Conservation (phyloP, 768 basidiomycete species). For the Xerocomellus dryophilus region DNA sequence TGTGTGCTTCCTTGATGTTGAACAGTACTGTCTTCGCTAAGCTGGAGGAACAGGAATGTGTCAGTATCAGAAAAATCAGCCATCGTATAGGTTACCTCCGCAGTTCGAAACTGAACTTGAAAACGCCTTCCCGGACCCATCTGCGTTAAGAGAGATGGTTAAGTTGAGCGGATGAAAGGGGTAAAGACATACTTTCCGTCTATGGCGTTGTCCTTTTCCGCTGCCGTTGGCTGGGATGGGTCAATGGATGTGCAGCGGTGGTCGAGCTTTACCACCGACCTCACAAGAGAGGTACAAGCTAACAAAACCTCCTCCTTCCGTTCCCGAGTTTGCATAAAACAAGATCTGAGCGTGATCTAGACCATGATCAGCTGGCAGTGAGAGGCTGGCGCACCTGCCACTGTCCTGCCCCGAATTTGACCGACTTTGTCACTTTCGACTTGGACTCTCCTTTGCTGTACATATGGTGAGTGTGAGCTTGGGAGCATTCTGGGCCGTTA, state of each 20-base stretch:
- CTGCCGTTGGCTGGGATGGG: slow-evolving; percentile 59
- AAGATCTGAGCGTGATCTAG: slow-evolving; percentile 49
- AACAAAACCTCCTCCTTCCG: slow-evolving; percentile 56
- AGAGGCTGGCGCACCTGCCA: slow-evolving; percentile 54
- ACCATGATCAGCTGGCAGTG: background rate
- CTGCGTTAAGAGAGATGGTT: slow-evolving; percentile 34
- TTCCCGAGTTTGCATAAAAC: slow-evolving; percentile 82
- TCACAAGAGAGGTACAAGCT: slow-evolving; percentile 82
- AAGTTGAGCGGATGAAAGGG: background rate
- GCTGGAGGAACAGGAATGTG: slow-evolving; percentile 12
- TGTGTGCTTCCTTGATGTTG: slow-evolving; percentile 73
- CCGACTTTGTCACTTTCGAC: slow-evolving; percentile 74
- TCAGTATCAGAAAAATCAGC: background rate
- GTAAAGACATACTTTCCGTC: slow-evolving; percentile 50
- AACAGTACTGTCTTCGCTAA: slow-evolving; percentile 51
- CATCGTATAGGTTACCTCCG: slow-evolving; percentile 46
- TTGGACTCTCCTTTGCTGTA: slow-evolving; percentile 68
- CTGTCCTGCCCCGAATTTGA: slow-evolving; percentile 69
- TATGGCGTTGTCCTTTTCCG: slow-evolving; percentile 67
- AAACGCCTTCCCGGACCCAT: slow-evolving; percentile 85
- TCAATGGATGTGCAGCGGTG: slow-evolving; percentile 5
- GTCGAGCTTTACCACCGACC: slow-evolving; percentile 39
- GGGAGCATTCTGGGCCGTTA: slow-evolving; percentile 12
- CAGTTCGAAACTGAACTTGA: slow-evolving; percentile 82
- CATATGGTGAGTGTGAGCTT: background rate